Base-by-base conservation (phyloP, 495 filamentous ascomycete genomes). In the Cairneyella variabilis region DNA sequence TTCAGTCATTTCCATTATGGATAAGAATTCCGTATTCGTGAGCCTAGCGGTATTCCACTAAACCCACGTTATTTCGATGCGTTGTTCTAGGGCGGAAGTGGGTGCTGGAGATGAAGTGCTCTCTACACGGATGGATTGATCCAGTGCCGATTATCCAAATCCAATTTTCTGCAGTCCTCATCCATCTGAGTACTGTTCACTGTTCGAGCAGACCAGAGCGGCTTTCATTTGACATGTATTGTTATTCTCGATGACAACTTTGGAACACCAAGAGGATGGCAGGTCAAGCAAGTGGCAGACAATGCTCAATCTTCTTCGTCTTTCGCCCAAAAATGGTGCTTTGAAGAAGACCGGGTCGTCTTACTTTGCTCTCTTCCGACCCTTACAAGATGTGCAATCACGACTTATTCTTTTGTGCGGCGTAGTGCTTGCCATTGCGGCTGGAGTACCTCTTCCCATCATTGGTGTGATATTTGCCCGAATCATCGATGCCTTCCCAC, bases 381-480 rank as follows among this genome's bases (percentile, higher is more conserved):
- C 51, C 17, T 39, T 62, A 10, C 6, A 55, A 42, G 59, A 62
- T 49, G 11, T 42, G 6, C 50, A 62, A 40, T 62, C 59, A 18
- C 50, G 54, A 17, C 53, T 68, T 36, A 64, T 78, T 38, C 67
- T 86, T n/a, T n/a, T 66, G 17, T 58, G 69, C 7, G 84, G 80
- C 26, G 64, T 78, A 42, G 26, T 81, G 9, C 66, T 70, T 37
- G 74, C 84, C 26, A 75, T 83, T 22, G 83, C 73, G 10, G 78
- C 85, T 10, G 84, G 84, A 48, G 78, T 85, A 1, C 85, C 84
- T 11, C 85, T 87, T 46, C 84, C 83, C 12, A 66, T 87, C 21
- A 80, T 87, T 32, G 83, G 79, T 20, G 81, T 89, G 51, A 63
- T 87, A 27, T 89, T 87, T 56, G 84, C 84, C 48, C 67, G 85